Base-by-base conservation (phyloP, 441 rosid genomes). In the Brassica balearica region DNA sequence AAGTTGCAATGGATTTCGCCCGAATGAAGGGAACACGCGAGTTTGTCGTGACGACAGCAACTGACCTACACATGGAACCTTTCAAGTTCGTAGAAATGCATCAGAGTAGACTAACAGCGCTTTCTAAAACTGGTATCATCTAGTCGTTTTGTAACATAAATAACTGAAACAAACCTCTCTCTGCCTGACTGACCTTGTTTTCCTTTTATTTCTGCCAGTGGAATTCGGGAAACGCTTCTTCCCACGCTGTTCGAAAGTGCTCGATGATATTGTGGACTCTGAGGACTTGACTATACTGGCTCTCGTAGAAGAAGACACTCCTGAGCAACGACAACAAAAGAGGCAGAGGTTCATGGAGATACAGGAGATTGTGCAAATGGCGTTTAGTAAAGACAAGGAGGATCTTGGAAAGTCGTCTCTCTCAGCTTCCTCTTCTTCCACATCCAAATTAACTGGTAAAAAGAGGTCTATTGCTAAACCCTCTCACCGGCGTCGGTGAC, bases 141-240 rank as follows among this genome's bases (percentile, higher is more conserved):
- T 8, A 38, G 14, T 51, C 25, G 2, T 22, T 27, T 27, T 11
- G 32, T 66, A n/a, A 22, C 23, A 41, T 2, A 9, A 3, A 68
- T 17, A 48, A 7, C 22, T 51, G 23, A 25, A 68, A 68, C 3
- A 25, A 51, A 6, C 34, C 11, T 41, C 6, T 11, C 11, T 41
- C 6, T 11, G 15, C 14, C 2, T n/a, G 41, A 6, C 60, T 51
- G 46, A 69, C 46, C 19, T 68, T 61, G 66, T 61, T 51, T 23
- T 29, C 17, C 72, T 75, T 12, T 2, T 2, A 34, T 2, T 11
- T 61, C 2, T 27, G 29, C 55, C 89, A 93, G 97, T 91, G 73
- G 97, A 89, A 74, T 88, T 89, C 1, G 98, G 95, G 43, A 90
- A 87, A 79, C 83, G 82, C 14, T 93, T 85, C 69, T 91, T 90